Evolutionary conservation across 805 yeast species (phyloP), one percentile per base, ranked within the genome.

Genomic region (Metschnikowia cerradonensis): DNA sequence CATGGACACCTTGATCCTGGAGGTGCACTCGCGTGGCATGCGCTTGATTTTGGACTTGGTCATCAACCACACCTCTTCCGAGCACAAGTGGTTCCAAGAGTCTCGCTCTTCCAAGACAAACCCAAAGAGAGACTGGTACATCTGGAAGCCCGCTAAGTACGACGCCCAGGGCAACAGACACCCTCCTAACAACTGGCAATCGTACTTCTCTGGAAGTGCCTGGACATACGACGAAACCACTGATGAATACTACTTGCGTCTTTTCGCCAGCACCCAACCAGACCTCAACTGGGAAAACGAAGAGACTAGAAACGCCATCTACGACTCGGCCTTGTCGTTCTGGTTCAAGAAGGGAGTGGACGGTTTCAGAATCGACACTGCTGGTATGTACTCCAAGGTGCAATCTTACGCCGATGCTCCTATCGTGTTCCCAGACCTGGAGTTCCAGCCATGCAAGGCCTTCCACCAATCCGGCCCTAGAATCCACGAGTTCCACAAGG

Each of bases 281-380:
- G 86, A 81, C 59, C 68, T 81, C 59, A 81, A 81, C 66, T 81
- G 85, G 86, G 84, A 81, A 56, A 79, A 73, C 59, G 72, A 64
- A 49, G 76, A 64, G 46, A 59, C 64, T 49, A 64, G 59, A 65
- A 52, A 68, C 31, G 70, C 69, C 53, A 70, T 80, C 49, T 78
- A 78, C 64, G 67, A 77, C 37, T 61, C 70, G 22, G 81, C 83
- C 10, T 63, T 79, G 54, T 66, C 66, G 36, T 81, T 72, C 63
- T 81, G 86, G 85, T 75, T 74, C 50, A 73, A 77, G 45, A 73
- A 75, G 54, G 85, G 84, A 31, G 72, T 78, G 31, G 83, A 79
- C 60, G 85, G 85, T 2, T 81, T 81, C 68, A 70, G 85, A 66
- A 78, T 81, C 49, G 84, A 81, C 60, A 72, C 79, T 31, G 81